Evolutionary conservation across 164 flowering plant genomes (phyloP).

Genomic region (Echeveria elegans): DNA sequence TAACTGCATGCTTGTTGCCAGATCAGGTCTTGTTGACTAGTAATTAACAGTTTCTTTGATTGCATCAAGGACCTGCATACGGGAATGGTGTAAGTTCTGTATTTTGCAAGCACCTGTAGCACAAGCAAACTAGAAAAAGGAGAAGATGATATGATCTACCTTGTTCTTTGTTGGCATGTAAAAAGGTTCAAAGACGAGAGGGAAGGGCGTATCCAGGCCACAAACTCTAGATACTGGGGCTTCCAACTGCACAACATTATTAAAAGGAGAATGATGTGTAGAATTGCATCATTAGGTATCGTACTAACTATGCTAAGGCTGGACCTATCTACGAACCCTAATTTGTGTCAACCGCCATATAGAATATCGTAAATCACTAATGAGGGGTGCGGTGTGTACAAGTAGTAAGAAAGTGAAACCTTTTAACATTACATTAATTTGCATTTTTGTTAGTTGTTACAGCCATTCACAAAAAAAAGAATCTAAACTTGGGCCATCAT

Average conservation of each 20-base stretch:
- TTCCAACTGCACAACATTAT: constrained; percentile 56
- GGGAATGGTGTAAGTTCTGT: background rate
- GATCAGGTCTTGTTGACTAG: background rate
- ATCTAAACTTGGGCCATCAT: too few relatives aligned
- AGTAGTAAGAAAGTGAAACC: too few relatives aligned
- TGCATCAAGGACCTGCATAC: background rate
- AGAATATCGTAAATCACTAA: background rate
- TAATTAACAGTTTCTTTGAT: constrained; percentile 4
- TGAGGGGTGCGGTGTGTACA: too few relatives aligned
- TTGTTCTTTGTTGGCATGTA: constrained; percentile 91
- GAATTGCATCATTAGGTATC: background rate
- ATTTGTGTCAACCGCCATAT: background rate
- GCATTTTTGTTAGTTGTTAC: too few relatives aligned
- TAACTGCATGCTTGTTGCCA: too few relatives aligned
- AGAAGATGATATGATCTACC: constrained; percentile 22
- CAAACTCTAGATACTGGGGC: constrained; percentile 89
- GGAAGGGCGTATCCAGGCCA: constrained; percentile 94
- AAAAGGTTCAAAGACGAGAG: constrained; percentile 91
- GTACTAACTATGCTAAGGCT: background rate
- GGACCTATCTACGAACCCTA: background rate
- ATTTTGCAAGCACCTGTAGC: background rate
- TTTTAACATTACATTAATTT: too few relatives aligned
- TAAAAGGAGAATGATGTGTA: background rate
- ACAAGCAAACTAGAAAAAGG: background rate
- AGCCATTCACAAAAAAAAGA: too few relatives aligned